These are phyloP conservation scores for Arthrinium puccinioides DNA, from an alignment of 2,329 filamentous ascomycete species.

Conservation along the genomic window DNA sequence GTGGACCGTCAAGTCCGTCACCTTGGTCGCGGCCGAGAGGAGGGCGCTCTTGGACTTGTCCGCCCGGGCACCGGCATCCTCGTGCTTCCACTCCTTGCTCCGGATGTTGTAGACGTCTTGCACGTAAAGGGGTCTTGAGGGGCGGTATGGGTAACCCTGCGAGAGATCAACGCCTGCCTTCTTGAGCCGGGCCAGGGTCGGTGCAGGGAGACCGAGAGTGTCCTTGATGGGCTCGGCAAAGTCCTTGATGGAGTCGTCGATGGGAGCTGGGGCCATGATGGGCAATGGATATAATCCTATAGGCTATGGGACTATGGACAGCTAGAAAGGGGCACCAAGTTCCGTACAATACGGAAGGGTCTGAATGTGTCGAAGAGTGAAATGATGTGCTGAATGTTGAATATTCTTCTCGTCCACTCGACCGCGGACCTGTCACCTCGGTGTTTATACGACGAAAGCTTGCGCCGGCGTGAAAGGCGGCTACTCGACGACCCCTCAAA, in stretches of 20 bases:
- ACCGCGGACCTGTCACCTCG: too few species aligned
- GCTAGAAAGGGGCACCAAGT: too few species aligned
- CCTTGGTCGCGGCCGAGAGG: slow-evolving; percentile 53
- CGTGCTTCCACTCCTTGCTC: slow-evolving; percentile 43
- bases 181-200: slow-evolving; percentile 50
- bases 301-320: not conserved
- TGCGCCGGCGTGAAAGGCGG: too few species aligned
- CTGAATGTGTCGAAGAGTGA: too few species aligned
- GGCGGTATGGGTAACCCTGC: slow-evolving; percentile 64
- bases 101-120: slow-evolving; percentile 64
- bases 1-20: slow-evolving; percentile 53
- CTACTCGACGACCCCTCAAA: too few species aligned
- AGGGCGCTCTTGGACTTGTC: slow-evolving; percentile 57
- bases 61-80: slow-evolving; percentile 57
- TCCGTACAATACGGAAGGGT: too few species aligned
- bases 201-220: slow-evolving; percentile 51
- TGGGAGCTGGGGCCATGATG: slow-evolving; percentile 47
- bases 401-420: too few species aligned
- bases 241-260: slow-evolving; percentile 56
- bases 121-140: slow-evolving; percentile 58
- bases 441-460: too few species aligned
- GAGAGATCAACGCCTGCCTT: slow-evolving; percentile 65
- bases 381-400: too few species aligned
- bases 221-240: slow-evolving; percentile 57
- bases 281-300: not conserved